These are phyloP conservation scores for Saccharomycopsis phalli DNA, from an alignment of 1,139 yeast species.

Conservation along the genomic window DNA sequence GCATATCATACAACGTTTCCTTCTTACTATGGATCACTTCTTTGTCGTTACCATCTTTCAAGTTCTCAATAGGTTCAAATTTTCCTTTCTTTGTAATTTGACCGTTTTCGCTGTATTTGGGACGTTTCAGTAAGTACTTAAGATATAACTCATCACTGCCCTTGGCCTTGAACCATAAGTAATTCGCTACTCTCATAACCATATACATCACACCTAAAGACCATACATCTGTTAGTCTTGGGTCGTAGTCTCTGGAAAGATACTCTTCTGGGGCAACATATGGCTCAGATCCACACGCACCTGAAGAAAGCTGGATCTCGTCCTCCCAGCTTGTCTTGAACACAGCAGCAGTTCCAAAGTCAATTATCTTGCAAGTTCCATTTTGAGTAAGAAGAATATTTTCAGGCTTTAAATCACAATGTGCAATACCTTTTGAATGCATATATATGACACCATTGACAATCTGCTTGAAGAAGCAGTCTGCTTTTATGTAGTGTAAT, in stretches of 20 bases:
- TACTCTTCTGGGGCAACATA: conserved; percentile 97
- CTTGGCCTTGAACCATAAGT: conserved; percentile 82
- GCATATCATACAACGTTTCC: conserved; percentile 82
- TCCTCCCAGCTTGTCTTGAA: conserved; percentile 96
- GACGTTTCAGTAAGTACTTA: conserved; percentile 66
- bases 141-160: conserved; percentile 63
- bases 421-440: conserved; percentile 97
- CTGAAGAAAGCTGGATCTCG: conserved; percentile 73
- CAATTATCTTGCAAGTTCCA: conserved; percentile 83
- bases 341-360: conserved; percentile 93
- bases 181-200: conserved; percentile 98
- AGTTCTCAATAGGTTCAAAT: conserved; percentile 78
- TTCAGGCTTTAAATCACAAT: conserved; percentile 92
- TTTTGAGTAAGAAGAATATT: conserved; percentile 70
- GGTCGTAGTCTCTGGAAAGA: conserved; percentile 66
- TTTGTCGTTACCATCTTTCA: conserved; percentile 51
- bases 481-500: conserved; percentile 80
- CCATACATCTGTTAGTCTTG: conserved; percentile 92
- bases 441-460: conserved; percentile 87
- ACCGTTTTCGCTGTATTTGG: conserved; percentile 24
- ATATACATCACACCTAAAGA: conserved; percentile 93
- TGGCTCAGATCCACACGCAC: conserved; percentile 83
- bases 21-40: conserved; percentile 4
- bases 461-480: conserved; percentile 89
- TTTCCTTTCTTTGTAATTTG: conserved; percentile 50